Base-by-base conservation (phyloP, 768 basidiomycete species). In the Dendrothele bispora region DNA sequence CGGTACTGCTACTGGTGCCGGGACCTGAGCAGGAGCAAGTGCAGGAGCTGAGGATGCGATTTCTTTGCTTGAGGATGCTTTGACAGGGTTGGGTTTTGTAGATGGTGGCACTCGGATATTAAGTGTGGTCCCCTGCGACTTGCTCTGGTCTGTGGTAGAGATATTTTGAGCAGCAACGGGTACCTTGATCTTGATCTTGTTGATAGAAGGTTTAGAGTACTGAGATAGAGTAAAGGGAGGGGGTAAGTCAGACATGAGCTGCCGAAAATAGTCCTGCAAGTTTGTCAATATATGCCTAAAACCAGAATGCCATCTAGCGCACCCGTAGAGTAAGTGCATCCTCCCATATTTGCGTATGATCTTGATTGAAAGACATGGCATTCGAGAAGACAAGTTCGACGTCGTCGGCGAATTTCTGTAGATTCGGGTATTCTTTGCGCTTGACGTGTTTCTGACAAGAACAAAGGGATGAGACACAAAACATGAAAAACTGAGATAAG, bases 341-440 rank as follows among this genome's bases (percentile, higher is more conserved):
- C 55, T 88, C 82, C 84, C 88, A 92, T 24, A 93, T 88, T 46
- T 67, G 77, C 22, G 86, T 90, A 59, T 87, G 83, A 24, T 95
- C 93, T 59, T 81, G 83, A 56, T 98, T 98, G 69, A 94, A 98
- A 48, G 78, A 67, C 62, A 91, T 74, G 8, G 93, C 95, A 61
- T 98, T 98, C 6, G 82, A 79, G 67, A 94, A 95, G 21, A 98
- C 87, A 34, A 94, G 77, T 57, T 94, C 91, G 12, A 95, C 86
- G 50, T 98, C 95, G 7, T 80, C 80, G 36, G 86, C 85, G 59
- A 95, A 95, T 21, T 87, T 84, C 4, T 77, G 71, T 5, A 79
- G 69, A 2, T 73, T 78, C 18, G 61, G 58, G 61, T 95, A 98
- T 55, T 88, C 84, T 61, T 91, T 88, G 48, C 80, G 80, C 59